phyloP scores from a whole-genome alignment of 805 yeast genomes.

The Schwanniomyces pseudopolymorphus region DNA sequence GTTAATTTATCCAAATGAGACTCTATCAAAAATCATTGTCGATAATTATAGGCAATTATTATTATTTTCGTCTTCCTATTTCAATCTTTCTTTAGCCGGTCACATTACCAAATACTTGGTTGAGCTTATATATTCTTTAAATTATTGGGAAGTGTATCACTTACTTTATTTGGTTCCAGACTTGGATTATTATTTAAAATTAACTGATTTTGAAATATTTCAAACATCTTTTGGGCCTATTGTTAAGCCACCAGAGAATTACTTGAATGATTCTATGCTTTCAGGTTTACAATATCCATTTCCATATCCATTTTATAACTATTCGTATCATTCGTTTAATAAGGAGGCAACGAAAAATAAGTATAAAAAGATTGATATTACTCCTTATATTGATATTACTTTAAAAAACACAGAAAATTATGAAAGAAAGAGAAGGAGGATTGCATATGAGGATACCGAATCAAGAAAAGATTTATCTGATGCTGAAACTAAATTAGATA shows the following conservation, averaged over 20 bases:
- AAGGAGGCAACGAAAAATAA: constrained; percentile 25
- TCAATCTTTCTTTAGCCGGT: constrained; percentile 37
- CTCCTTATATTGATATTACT: constrained; percentile 37
- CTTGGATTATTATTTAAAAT: constrained; percentile 31
- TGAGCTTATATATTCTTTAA: constrained; percentile 34
- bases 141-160: constrained; percentile 47
- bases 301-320: constrained; percentile 47
- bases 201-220: constrained; percentile 33
- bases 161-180: constrained; percentile 31
- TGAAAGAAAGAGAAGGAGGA: constrained; percentile 5
- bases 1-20: constrained; percentile 32
- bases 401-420: constrained; percentile 19
- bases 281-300: constrained; percentile 45
- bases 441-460: not conserved
- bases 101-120: constrained; percentile 41
- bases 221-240: constrained; percentile 38
- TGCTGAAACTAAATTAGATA: not conserved
- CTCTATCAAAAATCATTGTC: constrained; percentile 35
- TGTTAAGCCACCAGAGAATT: constrained; percentile 41
- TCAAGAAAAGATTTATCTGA: not conserved
- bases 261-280: constrained; percentile 31
- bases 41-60: constrained; percentile 35
- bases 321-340: constrained; percentile 39
- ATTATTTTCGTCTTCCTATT: constrained; percentile 32
- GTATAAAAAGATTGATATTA: constrained; percentile 23